phyloP scores from a whole-genome alignment of 2,329 filamentous ascomycete species.

The Hypomyces rosellus region DNA sequence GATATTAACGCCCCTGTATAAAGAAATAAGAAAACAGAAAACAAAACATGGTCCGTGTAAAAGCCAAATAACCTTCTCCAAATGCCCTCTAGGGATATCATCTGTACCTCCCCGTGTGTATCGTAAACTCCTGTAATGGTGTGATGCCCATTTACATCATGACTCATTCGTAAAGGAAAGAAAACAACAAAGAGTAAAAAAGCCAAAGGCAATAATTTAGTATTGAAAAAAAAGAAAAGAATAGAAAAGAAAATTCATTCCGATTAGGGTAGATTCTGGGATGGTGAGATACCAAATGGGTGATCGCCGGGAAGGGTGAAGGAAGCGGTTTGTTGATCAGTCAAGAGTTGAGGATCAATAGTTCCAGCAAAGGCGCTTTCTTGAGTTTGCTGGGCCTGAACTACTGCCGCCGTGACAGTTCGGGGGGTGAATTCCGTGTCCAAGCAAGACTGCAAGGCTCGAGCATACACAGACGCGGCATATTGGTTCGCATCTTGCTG shows the following conservation, averaged over 20 bases:
- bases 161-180: background rate
- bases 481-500: background rate
- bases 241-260: background rate
- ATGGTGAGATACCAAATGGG: background rate
- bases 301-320: background rate
- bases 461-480: too few species aligned
- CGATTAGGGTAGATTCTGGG: background rate
- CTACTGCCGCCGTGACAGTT: too few species aligned
- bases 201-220: background rate
- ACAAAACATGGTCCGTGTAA: background rate
- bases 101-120: too few species aligned
- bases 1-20: background rate
- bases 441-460: too few species aligned
- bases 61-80: background rate
- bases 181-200: background rate
- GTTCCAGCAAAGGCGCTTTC: background rate
- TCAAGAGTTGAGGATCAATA: slow-evolving; percentile 6
- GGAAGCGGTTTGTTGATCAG: background rate
- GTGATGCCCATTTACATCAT: too few species aligned
- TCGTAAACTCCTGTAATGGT: too few species aligned
- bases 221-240: background rate
- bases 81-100: too few species aligned
- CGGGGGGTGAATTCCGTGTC: too few species aligned
- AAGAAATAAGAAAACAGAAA: too few species aligned
- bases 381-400: background rate